phyloP scores from a whole-genome alignment of 257 asterid species.

The Jasminum sambac region DNA sequence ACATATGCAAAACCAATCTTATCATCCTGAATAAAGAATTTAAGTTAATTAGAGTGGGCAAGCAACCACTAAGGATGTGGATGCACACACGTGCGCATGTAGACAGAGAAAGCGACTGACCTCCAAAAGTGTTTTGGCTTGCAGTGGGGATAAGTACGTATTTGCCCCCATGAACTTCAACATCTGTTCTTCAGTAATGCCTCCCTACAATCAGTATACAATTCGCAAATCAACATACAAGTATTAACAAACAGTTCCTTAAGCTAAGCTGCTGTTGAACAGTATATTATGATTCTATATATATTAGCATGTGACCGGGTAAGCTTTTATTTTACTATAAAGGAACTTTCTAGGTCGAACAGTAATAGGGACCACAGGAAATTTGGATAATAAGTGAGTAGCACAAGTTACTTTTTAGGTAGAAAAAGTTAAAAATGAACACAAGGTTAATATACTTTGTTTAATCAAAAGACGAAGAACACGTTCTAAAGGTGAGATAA shows the following conservation, averaged over 20 bases:
- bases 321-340: too few relatives aligned
- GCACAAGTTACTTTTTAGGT: too few relatives aligned
- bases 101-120: slow-evolving; percentile 33
- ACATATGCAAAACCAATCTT: slow-evolving; percentile 87
- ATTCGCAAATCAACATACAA: slow-evolving; percentile 4
- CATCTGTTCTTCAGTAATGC: slow-evolving; percentile 99
- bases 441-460: not conserved
- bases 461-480: slow-evolving; percentile 19
- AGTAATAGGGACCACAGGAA: too few relatives aligned
- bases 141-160: slow-evolving; percentile 64
- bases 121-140: slow-evolving; percentile 82
- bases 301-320: not conserved
- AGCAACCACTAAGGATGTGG: slow-evolving; percentile 11
- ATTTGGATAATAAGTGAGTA: too few relatives aligned
- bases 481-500: slow-evolving; percentile 24
- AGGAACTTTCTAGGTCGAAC: too few relatives aligned
- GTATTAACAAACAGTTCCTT: not conserved
- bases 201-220: slow-evolving; percentile 59
- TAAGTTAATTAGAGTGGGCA: slow-evolving; percentile 9
- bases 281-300: not conserved
- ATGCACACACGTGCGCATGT: not conserved
- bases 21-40: slow-evolving; percentile 64
- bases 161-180: slow-evolving; percentile 91
- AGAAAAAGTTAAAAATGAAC: too few relatives aligned
- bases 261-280: slow-evolving; percentile 3